Conservation (phyloP, 2,329 filamentous ascomycete species). For the Talaromyces verruculosus region DNA sequence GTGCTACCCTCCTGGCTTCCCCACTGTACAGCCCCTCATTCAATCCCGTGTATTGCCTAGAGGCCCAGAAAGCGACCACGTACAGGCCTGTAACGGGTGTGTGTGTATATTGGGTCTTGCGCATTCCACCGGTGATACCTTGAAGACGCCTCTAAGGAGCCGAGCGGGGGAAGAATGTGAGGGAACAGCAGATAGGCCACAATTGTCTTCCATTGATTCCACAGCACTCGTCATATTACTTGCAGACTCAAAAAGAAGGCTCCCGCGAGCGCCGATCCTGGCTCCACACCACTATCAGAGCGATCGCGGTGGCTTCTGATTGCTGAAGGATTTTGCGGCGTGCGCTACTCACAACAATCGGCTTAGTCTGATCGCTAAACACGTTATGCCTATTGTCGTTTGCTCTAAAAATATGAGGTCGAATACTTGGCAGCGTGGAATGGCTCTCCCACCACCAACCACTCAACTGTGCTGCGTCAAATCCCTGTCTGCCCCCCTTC, state of each 20-base stretch:
- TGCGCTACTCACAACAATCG: not conserved
- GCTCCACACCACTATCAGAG: constrained; percentile 10
- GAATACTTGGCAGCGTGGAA: constrained; percentile 7
- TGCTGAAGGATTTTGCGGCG: not conserved
- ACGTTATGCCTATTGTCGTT: constrained; percentile 12
- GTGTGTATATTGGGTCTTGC: not conserved
- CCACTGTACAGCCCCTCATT: constrained; percentile 17
- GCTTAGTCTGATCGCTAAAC: constrained; percentile 7
- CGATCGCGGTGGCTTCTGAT: constrained; percentile 11
- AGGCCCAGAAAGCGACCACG: not conserved
- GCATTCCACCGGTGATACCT: constrained; percentile 8
- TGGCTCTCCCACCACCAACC: not conserved
- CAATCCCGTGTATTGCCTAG: not conserved
- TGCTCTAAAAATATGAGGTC: constrained; percentile 8
- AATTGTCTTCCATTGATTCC: not conserved
- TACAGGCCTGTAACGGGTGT: not conserved
- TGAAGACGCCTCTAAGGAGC: not conserved
- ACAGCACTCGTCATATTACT: constrained; percentile 9
- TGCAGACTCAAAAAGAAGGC: constrained; percentile 20
- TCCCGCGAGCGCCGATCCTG: constrained; percentile 13
- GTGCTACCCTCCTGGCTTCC: not conserved
- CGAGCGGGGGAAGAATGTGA: constrained; percentile 12
- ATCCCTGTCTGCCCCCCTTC: constrained; percentile 13
- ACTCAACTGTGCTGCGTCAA: not conserved
- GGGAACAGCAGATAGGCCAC: constrained; percentile 9